These are phyloP conservation scores for Leccinum rimulosum DNA, from an alignment of 768 basidiomycete genomes.

Conservation along the genomic window DNA sequence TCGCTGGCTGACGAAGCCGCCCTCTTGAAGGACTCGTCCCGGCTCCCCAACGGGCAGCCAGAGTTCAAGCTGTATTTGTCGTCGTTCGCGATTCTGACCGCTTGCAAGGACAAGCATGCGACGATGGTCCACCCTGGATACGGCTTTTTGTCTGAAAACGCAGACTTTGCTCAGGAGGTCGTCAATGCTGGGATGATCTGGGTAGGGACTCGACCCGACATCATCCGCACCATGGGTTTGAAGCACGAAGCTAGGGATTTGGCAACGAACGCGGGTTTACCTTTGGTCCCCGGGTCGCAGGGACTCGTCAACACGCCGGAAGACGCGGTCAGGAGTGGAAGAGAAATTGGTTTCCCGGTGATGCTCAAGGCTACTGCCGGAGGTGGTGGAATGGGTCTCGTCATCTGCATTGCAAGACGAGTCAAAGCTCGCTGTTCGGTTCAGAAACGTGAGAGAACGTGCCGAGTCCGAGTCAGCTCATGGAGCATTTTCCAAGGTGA, in stretches of 20 bases:
- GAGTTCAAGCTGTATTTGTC: constrained; percentile 48
- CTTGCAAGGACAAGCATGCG: constrained; percentile 40
- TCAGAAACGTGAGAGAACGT: constrained; percentile 37
- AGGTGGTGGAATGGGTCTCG: constrained; percentile 69
- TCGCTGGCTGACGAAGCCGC: constrained; percentile 50
- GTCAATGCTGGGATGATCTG: constrained; percentile 50
- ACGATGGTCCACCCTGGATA: constrained; percentile 64
- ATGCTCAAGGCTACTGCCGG: constrained; percentile 69
- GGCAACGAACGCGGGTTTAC: constrained; percentile 47
- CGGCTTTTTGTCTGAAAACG: constrained; percentile 66
- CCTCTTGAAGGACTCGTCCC: constrained; percentile 28
- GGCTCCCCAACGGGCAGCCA: constrained; percentile 15
- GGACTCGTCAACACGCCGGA: constrained; percentile 42
- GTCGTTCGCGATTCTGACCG: constrained; percentile 35
- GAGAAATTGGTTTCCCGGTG: constrained; percentile 53
- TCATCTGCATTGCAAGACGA: constrained; percentile 43
- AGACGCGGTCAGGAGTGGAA: constrained; percentile 42
- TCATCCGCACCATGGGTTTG: constrained; percentile 54
- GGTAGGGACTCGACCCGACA: constrained; percentile 52
- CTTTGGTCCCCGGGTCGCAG: constrained; percentile 56
- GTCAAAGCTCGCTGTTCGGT: constrained; percentile 36
- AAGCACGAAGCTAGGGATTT: constrained; percentile 56
- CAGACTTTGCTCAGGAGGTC: constrained; percentile 48
- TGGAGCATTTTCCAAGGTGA: too few species aligned
- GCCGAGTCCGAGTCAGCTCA: constrained; percentile 37